phyloP scores from a whole-genome alignment of 2,329 filamentous ascomycete genomes.

The Capronia americana region DNA sequence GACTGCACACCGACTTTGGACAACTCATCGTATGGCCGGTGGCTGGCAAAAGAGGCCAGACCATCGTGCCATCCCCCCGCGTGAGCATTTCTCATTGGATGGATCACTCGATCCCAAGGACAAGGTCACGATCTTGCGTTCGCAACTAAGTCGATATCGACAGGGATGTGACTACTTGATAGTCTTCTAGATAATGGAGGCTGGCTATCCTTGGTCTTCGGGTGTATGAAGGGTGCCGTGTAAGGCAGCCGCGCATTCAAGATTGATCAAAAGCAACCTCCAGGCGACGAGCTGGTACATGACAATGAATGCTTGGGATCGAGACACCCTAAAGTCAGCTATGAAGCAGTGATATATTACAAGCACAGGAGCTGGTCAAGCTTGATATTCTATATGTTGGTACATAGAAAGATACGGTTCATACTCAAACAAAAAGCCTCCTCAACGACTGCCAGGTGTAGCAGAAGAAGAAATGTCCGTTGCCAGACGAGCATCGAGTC shows the following conservation, averaged over 20 bases:
- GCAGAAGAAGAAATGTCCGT: conserved; percentile 35
- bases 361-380: background rate
- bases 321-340: background rate
- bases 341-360: background rate
- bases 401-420: conserved; percentile 26
- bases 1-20: background rate
- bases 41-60: background rate
- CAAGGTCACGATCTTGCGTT: background rate
- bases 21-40: background rate
- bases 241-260: background rate
- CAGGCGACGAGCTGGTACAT: background rate
- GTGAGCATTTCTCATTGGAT: background rate
- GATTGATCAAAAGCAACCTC: background rate
- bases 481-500: conserved; percentile 36
- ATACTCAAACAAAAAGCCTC: conserved; percentile 23
- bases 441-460: conserved; percentile 15
- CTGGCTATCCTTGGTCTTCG: background rate
- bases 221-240: no score
- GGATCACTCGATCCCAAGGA: background rate
- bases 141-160: background rate
- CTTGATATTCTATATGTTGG: conserved; percentile 13
- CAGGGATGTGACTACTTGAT: background rate
- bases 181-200: background rate
- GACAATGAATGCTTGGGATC: background rate
- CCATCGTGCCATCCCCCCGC: background rate